Conservation (phyloP, 306 rosid species). For the Abrus pulchellus region DNA sequence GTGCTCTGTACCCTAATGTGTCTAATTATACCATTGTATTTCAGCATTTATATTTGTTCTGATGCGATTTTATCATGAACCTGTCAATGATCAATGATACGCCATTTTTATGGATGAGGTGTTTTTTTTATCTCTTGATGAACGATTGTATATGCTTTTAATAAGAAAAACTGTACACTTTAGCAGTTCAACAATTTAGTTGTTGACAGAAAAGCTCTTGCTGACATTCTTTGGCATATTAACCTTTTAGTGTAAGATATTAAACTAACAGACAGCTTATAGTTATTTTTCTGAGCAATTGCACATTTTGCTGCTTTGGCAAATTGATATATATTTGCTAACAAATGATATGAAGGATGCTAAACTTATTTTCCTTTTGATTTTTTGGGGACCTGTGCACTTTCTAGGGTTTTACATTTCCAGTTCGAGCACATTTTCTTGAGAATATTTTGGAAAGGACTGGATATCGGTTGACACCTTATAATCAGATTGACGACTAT, state of each 20-base stretch:
- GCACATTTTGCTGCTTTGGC: constrained; percentile 34
- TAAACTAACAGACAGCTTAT: constrained; percentile 20
- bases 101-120: constrained; percentile 21
- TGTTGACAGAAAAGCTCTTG: constrained; percentile 34
- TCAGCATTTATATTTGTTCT: neutral
- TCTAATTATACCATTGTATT: constrained; percentile 27
- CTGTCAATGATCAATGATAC: constrained; percentile 26
- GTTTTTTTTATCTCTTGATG: constrained; percentile 32
- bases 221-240: constrained; percentile 26
- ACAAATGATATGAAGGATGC: constrained; percentile 4
- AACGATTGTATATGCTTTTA: constrained; percentile 26
- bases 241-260: constrained; percentile 13
- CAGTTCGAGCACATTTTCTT: constrained; percentile 82
- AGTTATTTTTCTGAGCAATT: neutral
- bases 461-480: constrained; percentile 74
- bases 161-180: constrained; percentile 27
- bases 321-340: constrained; percentile 9
- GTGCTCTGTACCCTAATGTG: constrained; percentile 1
- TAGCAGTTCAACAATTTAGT: constrained; percentile 29
- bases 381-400: constrained; percentile 29
- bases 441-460: constrained; percentile 85
- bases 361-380: constrained; percentile 45
- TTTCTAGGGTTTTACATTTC: constrained; percentile 90
- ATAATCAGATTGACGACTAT: constrained; percentile 94
- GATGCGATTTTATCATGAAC: constrained; percentile 38